phyloP scores from a whole-genome alignment of 306 rosid genomes.

The Glycine soja region DNA sequence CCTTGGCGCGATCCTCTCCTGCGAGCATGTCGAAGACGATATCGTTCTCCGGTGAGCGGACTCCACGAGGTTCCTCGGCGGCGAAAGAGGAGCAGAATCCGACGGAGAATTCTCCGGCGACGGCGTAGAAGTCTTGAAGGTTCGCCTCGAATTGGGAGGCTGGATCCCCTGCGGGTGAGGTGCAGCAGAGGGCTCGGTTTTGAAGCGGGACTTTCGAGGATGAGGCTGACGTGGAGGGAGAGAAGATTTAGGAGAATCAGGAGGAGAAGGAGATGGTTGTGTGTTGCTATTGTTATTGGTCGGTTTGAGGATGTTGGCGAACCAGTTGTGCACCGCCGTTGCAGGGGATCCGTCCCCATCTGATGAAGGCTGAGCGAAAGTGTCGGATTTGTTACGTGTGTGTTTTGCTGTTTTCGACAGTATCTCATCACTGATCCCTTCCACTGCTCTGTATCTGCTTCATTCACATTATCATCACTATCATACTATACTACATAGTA shows the following conservation, averaged over 20 bases:
- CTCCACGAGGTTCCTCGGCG: constrained; percentile 72
- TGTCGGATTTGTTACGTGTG: constrained; percentile 68
- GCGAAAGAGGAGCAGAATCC: constrained; percentile 59
- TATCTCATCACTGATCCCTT: constrained; percentile 77
- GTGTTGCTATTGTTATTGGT: constrained; percentile 28
- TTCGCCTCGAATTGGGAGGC: constrained; percentile 48
- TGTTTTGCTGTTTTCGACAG: constrained; percentile 67
- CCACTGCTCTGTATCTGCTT: constrained; percentile 59
- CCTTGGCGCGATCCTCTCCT: constrained; percentile 48
- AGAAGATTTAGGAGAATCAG: not conserved
- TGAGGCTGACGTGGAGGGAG: constrained; percentile 60
- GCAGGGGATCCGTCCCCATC: constrained; percentile 57
- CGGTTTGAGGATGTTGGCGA: constrained; percentile 68
- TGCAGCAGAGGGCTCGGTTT: constrained; percentile 58
- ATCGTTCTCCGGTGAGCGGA: constrained; percentile 67
- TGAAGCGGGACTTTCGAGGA: constrained; percentile 71
- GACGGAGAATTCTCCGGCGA: constrained; percentile 31
- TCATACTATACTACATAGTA: not conserved
- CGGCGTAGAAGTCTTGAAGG: constrained; percentile 34
- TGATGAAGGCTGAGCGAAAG: constrained; percentile 32
- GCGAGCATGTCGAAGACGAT: constrained; percentile 71
- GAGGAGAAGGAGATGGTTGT: constrained; percentile 22
- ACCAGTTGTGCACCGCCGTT: constrained; percentile 66
- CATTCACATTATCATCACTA: not conserved
- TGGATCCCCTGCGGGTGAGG: constrained; percentile 59